A percentile compares a stretch with the other conserved stretches of the same genome.
These are phyloP conservation scores for Kazachstania sp. DNA, from an alignment of 1,139 yeast species.

Conservation along the genomic window DNA sequence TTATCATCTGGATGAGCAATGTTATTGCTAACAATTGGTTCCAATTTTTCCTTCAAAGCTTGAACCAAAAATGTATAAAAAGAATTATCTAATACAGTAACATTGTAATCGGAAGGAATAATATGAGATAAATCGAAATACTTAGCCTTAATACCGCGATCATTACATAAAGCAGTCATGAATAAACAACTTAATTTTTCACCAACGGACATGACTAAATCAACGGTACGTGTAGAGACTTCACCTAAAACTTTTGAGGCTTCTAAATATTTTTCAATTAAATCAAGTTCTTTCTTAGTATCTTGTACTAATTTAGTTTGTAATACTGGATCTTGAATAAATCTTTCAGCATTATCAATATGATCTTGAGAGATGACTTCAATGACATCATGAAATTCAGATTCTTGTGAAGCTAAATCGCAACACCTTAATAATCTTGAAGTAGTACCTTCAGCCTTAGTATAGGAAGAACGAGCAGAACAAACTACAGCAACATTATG, in stretches of 20 bases:
- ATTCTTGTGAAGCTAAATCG: conserved; percentile 52
- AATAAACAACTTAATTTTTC: conserved; percentile 86
- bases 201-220: conserved; percentile 85
- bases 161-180: conserved; percentile 78
- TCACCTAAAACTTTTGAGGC: conserved; percentile 93
- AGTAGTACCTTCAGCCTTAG: conserved; percentile 93
- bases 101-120: conserved; percentile 51
- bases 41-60: conserved; percentile 50
- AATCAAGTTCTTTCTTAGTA: conserved; percentile 56
- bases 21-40: conserved; percentile 18
- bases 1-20: conserved; percentile 30
- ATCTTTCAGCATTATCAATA: conserved; percentile 54
- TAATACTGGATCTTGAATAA: conserved; percentile 41
- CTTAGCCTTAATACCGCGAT: conserved; percentile 64
- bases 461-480: conserved; percentile 84
- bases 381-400: conserved; percentile 46
- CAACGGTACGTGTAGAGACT: conserved; percentile 79
- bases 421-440: conserved; percentile 74
- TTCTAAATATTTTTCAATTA: conserved; percentile 59
- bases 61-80: conserved; percentile 60
- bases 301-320: conserved; percentile 43
- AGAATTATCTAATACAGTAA: conserved; percentile 49
- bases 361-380: conserved; percentile 71
- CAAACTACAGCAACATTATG: conserved; percentile 91
- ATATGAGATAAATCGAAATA: conserved; percentile 74